Conservation (phyloP, 176 grass and related monocot genomes). For the Tillandsia fasciculata region DNA sequence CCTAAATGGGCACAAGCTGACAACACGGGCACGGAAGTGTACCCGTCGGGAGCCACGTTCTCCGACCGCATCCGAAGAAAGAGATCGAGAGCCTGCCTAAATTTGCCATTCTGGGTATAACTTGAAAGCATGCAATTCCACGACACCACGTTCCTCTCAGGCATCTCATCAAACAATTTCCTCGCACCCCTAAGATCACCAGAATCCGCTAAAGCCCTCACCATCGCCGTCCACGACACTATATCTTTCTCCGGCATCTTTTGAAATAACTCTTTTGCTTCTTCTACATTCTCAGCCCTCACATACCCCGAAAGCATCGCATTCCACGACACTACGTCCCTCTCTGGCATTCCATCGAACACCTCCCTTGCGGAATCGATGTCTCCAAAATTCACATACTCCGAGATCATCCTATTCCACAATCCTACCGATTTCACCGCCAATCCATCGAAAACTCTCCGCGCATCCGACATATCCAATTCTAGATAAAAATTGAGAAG, state of each 20-base stretch:
- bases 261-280: conserved; percentile 20
- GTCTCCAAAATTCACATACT: conserved; percentile 17
- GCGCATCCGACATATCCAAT: conserved; percentile 8
- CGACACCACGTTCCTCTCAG: conserved; percentile 34
- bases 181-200: conserved; percentile 27
- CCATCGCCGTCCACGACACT: conserved; percentile 33
- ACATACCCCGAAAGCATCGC: conserved; percentile 26
- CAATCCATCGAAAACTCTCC: conserved; percentile 28
- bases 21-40: conserved; percentile 20
- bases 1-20: conserved; percentile 34
- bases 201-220: conserved; percentile 17
- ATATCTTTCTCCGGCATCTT: conserved; percentile 29
- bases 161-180: conserved; percentile 37
- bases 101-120: conserved; percentile 29
- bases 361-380: conserved; percentile 1
- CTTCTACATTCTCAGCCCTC: conserved; percentile 1
- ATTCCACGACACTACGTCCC: conserved; percentile 48
- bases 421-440: conserved; percentile 1
- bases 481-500: conserved; percentile 29
- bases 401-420: conserved; percentile 31
- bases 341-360: conserved; percentile 32
- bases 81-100: conserved; percentile 23
- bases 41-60: conserved; percentile 26
- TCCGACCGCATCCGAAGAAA: conserved; percentile 29
- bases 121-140: conserved; percentile 49